Base-by-base conservation (phyloP, 257 asterid genomes). In the Nicotiana benthamiana region DNA sequence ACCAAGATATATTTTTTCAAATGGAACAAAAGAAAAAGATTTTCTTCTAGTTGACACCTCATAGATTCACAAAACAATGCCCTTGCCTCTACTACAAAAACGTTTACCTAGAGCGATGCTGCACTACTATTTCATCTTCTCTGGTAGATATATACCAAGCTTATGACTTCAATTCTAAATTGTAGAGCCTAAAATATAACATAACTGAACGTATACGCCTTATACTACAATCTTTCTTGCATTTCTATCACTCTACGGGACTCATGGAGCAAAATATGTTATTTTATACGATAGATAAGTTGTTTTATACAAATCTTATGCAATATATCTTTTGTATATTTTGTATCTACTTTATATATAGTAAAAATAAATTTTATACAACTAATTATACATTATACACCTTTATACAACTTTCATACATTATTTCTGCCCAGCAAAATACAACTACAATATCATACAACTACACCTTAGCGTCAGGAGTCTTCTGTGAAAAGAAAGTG, bases 1-100 rank as follows among this genome's bases (percentile, higher is more conserved):
- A 43, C 11, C 32, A 30, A 30, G 32, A 30, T 30, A 30, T 2
- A 30, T 30, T 30, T 4, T 30, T 30, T n/a, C n/a, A n/a, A n/a
- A n/a, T n/a, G n/a, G 57, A 70, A 27, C 77, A 22, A 57, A 70
- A 70, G 77, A 46, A 48, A 75, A 26, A 52, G 59, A 56, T 72
- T 75, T 83, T 46, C 81, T 81, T 84, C 75, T 64, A 61, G 83
- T 83, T 83, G 81, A 83, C 84, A 80, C 80, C 93, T 87, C 89
- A 59, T 78, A 76, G 80, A 89, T 92, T 75, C 91, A 89, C 95
- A 90, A 89, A 87, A 85, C 57, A 85, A 84, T 88, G 82, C 79
- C 89, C 87, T 84, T 87, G 74, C 86, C 82, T 82, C 63, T 80
- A 72, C 94, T 91, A 91, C 92, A 92, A 92, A 90, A 90, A 66